These are phyloP conservation scores for Cladorrhinum sp. DNA, from an alignment of 2,329 filamentous ascomycete species.

Conservation along the genomic window DNA sequence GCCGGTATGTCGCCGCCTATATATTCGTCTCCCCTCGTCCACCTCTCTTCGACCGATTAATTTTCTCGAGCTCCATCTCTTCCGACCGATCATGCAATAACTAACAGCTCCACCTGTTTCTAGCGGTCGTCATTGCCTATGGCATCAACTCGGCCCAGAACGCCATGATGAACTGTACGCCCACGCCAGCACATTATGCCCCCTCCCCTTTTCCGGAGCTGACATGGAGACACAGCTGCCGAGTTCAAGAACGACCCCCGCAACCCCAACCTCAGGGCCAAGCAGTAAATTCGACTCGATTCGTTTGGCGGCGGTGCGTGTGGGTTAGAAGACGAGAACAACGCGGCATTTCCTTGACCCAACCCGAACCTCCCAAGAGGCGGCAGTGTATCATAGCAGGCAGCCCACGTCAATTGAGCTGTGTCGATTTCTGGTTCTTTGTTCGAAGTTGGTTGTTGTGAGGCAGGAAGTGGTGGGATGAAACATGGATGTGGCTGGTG, in stretches of 20 bases:
- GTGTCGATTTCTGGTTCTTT: conserved; percentile 17
- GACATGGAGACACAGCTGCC: conserved; percentile 58
- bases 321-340: conserved; percentile 21
- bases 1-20: conserved; percentile 67
- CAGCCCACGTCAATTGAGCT: conserved; percentile 29
- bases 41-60: not conserved
- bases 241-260: conserved; percentile 97
- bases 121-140: conserved; percentile 83
- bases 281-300: conserved; percentile 41
- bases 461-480: conserved; percentile 9
- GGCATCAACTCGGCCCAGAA: conserved; percentile 83
- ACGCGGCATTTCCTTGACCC: conserved; percentile 20
- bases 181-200: not conserved
- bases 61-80: not conserved
- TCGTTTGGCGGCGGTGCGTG: not conserved
- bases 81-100: not conserved
- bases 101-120: not conserved
- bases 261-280: conserved; percentile 62
- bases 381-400: conserved; percentile 44
- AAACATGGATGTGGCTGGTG: not conserved
- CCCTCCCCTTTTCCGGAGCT: conserved; percentile 9
- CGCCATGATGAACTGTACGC: conserved; percentile 71
- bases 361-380: conserved; percentile 13
- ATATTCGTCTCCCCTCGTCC: not conserved
- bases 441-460: not conserved